phyloP scores from a whole-genome alignment of 371 early-diverging fungal species.

The Lichtheimia corymbifera region DNA sequence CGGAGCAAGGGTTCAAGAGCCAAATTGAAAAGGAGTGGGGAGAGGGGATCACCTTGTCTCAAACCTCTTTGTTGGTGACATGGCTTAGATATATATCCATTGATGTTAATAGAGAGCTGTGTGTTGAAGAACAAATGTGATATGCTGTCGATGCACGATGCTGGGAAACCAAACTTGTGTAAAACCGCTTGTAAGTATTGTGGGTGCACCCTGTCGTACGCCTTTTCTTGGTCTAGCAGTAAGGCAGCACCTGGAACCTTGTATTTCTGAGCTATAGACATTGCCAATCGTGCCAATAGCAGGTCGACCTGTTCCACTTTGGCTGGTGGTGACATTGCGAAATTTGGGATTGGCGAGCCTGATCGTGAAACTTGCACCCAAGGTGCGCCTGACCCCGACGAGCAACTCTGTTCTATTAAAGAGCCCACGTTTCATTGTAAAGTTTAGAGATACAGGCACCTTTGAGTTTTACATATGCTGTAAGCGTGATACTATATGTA shows the following conservation, averaged over 20 bases:
- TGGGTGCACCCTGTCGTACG: constrained; percentile 18
- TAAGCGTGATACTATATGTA: too few relatives aligned
- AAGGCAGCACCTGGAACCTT: constrained; percentile 5
- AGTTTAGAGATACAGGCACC: too few relatives aligned
- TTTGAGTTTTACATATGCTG: too few relatives aligned
- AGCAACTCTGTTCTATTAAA: too few relatives aligned
- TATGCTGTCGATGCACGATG: neutral
- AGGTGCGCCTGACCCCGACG: too few relatives aligned
- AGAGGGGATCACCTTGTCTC: constrained; percentile 31
- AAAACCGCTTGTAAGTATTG: constrained; percentile 8
- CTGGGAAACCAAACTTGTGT: constrained; percentile 9
- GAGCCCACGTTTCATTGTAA: too few relatives aligned
- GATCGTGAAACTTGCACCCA: too few relatives aligned
- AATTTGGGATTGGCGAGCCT: too few relatives aligned
- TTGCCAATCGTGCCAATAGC: neutral
- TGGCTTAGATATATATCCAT: constrained; percentile 19
- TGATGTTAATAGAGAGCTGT: constrained; percentile 18
- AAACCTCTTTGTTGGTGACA: constrained; percentile 23
- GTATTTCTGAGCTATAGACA: constrained; percentile 7
- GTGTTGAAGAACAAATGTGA: constrained; percentile 24
- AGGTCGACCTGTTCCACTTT: too few relatives aligned
- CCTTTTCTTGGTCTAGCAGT: constrained; percentile 11
- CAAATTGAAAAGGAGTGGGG: constrained; percentile 31
- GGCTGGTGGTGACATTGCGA: too few relatives aligned
- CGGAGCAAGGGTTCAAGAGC: constrained; percentile 33